Base-by-base conservation (phyloP, 2,329 filamentous ascomycete genomes). In the Ascomycota sp. region DNA sequence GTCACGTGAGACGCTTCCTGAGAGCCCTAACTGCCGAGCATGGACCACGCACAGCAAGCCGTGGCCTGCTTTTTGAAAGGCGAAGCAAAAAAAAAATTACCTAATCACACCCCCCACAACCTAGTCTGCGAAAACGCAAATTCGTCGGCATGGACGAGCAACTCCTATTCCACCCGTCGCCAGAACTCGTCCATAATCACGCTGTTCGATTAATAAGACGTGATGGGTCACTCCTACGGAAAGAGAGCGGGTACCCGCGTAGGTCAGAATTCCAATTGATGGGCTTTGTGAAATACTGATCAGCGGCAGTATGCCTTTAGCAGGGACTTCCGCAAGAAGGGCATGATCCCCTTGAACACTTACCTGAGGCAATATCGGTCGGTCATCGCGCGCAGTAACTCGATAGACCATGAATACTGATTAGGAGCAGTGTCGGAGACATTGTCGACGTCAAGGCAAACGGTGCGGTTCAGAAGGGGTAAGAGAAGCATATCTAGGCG, bases 361-460 rank as follows among this genome's bases (percentile, higher is more conserved):
- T 98, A 95, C 72, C 68, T 98, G 52, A 75, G 75, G 60, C 71
- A 80, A 56, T 95, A 91, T 78, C 82, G 77, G 75, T 82, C 37
- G 39, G 51, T 48, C 35, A 30, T 30, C 10, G 20, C 30, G 20
- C 23, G 35, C 29, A 32, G 33, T 41, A 25, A 20, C 7, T 20
- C 17, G 30, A 8, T 30, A 5, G 33, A 29, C 31, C 10, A 36
- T 30, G 13, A 15, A 25, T 28, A 48, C 59, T 71, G 52, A 75
- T 52, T 30, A 36, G 43, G 34, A 43, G 38, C 49, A 82, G 75
- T 59, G 89, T 98, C 54, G 89, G 89, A 60, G 89, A 98, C 55
- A 94, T 95, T 50, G 89, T 98, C 54, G 89, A 98, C 59, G 82
- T 98, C 59, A 91, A 92, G 65, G 80, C 79, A 55, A 95, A 98